Percentiles rank a stretch among this genome's conserved stretches.
Evolutionary conservation across 768 basidiomycete species (phyloP).

Genomic region (Coprinellus micaceus): DNA sequence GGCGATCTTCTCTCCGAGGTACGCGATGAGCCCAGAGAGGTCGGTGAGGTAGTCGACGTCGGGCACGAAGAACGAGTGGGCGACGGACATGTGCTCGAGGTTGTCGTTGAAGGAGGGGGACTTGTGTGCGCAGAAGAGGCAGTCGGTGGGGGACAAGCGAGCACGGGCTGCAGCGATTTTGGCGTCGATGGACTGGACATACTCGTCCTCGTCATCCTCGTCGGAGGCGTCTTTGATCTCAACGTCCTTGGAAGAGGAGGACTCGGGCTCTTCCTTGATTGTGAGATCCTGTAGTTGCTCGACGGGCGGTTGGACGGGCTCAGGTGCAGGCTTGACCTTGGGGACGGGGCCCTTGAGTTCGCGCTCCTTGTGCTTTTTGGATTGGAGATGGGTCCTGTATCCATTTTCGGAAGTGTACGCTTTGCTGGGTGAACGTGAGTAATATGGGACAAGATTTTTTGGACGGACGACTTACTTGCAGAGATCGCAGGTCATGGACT

Average conservation of each 20-base stretch:
- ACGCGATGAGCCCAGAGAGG: constrained; percentile 71
- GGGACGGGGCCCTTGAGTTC: constrained; percentile 46
- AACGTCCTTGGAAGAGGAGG: background rate
- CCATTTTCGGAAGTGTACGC: constrained; percentile 86
- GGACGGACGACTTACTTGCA: constrained; percentile 75
- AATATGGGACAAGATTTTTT: background rate
- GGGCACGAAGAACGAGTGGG: constrained; percentile 94
- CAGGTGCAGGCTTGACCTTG: constrained; percentile 16
- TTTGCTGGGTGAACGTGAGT: constrained; percentile 54
- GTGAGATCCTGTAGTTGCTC: too few relatives aligned
- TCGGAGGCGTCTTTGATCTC: background rate
- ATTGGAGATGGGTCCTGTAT: constrained; percentile 80
- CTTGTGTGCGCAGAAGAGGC: constrained; percentile 78
- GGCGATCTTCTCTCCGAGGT: constrained; percentile 90
- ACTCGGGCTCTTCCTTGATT: background rate
- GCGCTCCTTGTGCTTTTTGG: constrained; percentile 85
- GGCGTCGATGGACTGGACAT: constrained; percentile 60
- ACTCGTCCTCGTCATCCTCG: constrained; percentile 42
- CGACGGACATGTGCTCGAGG: constrained; percentile 80
- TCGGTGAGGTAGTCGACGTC: constrained; percentile 90
- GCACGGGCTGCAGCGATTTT: constrained; percentile 71
- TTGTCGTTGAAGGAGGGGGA: constrained; percentile 56
- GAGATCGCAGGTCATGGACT: constrained; percentile 63
- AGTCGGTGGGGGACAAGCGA: constrained; percentile 58
- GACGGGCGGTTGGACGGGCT: constrained; percentile 11